phyloP scores from a whole-genome alignment of 495 filamentous ascomycete genomes.

The Daldinia concentrica region DNA sequence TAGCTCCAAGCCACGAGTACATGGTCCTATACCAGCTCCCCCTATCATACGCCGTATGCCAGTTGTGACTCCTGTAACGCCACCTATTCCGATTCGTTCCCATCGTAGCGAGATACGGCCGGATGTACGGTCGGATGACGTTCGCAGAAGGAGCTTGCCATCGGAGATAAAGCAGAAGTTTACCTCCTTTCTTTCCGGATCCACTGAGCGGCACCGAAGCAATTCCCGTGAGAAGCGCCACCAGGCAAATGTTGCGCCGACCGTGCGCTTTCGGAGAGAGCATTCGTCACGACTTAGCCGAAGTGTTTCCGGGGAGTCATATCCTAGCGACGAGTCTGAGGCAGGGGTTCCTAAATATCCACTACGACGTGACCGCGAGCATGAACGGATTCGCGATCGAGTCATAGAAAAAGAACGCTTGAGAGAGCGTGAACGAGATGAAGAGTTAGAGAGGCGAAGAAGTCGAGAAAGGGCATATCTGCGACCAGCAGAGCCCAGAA shows the following conservation, averaged over 20 bases:
- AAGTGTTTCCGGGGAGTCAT: conserved; percentile 44
- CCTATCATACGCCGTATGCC: conserved; percentile 43
- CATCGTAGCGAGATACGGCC: conserved; percentile 39
- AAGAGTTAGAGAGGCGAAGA: conserved; percentile 40
- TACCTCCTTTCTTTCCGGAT: conserved; percentile 40
- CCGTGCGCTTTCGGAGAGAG: conserved; percentile 39
- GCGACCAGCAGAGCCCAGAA: conserved; percentile 45
- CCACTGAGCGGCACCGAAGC: conserved; percentile 41
- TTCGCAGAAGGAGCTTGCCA: conserved; percentile 39
- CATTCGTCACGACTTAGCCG: conserved; percentile 39
- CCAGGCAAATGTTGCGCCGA: conserved; percentile 7
- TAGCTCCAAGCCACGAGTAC: conserved; percentile 27
- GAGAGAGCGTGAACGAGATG: conserved; percentile 44
- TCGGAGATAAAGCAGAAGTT: conserved; percentile 45
- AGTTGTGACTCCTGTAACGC: conserved; percentile 25
- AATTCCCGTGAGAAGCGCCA: conserved; percentile 40
- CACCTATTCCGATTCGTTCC: conserved; percentile 28
- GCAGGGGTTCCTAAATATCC: conserved; percentile 36
- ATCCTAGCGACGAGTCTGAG: conserved; percentile 44
- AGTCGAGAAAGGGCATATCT: conserved; percentile 45
- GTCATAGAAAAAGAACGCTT: conserved; percentile 42
- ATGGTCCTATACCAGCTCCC: conserved; percentile 37
- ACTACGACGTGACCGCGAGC: conserved; percentile 39
- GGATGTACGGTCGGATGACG: conserved; percentile 43
- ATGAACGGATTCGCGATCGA: conserved; percentile 42